These are phyloP conservation scores for Pseudozyma hubeiensis DNA, from an alignment of 1,284 basidiomycete species.

Conservation along the genomic window DNA sequence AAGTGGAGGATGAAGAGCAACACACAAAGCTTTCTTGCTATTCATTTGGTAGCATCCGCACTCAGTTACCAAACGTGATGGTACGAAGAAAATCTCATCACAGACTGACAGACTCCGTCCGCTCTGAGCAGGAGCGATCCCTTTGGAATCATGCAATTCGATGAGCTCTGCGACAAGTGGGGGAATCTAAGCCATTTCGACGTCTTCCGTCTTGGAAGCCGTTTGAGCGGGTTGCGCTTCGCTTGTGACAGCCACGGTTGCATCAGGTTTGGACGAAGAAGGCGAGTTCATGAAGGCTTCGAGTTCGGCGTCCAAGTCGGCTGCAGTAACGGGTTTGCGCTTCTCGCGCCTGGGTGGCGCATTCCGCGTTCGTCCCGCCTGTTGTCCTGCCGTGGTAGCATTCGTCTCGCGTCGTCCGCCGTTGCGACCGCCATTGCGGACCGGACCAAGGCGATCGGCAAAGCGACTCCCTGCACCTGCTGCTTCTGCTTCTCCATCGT, in stretches of 20 bases:
- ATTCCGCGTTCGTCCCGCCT: constrained; percentile 5
- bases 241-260: background rate
- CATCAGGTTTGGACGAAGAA: background rate
- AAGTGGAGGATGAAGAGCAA: constrained; percentile 14
- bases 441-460: constrained; percentile 39
- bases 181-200: constrained; percentile 26
- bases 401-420: constrained; percentile 30
- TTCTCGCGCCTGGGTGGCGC: constrained; percentile 34
- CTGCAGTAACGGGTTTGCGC: constrained; percentile 75
- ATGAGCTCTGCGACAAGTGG: background rate
- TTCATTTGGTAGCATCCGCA: background rate
- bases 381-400: constrained; percentile 22
- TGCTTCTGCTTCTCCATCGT: constrained; percentile 3
- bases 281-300: constrained; percentile 82
- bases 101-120: too few relatives aligned
- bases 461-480: constrained; percentile 12
- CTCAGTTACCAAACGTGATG: too few relatives aligned
- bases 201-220: constrained; percentile 13
- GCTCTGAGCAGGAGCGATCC: background rate
- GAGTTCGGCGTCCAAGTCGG: constrained; percentile 88
- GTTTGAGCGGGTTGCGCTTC: constrained; percentile 1
- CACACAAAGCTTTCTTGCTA: background rate
- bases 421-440: constrained; percentile 13
- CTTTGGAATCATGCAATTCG: too few relatives aligned
- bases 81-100: background rate